Evolutionary conservation across 1,284 basidiomycete genomes (phyloP).

Genomic region (Flammula alnicola): DNA sequence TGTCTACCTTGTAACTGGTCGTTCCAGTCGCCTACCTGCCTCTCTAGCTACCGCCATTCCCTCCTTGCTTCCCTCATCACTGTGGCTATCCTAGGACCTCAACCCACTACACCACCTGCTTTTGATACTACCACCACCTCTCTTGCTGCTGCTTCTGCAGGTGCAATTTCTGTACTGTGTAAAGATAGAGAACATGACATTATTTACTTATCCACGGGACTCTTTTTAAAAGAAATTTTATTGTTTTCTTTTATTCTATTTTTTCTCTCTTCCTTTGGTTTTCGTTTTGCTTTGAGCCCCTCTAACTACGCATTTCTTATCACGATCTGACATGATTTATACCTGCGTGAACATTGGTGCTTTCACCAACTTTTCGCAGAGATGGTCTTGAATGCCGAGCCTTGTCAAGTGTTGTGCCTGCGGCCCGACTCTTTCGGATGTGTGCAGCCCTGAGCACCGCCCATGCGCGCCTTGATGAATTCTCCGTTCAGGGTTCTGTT

Average conservation of each 20-base stretch:
- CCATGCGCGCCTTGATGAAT: no score
- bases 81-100: no score
- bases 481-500: no score
- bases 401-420: no score
- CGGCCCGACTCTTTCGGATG: no score
- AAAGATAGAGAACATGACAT: conserved; percentile 1
- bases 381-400: no score
- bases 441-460: no score
- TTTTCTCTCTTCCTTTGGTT: background rate
- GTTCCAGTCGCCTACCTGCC: background rate
- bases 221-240: background rate
- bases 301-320: conserved; percentile 8
- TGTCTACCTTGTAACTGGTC: background rate
- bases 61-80: no score
- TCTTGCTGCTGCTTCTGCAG: background rate
- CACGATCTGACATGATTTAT: conserved; percentile 7
- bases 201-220: conserved; percentile 4
- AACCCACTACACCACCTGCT: background rate
- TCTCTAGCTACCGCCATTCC: no score
- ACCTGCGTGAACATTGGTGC: no score
- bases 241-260: conserved; percentile 1
- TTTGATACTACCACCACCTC: background rate
- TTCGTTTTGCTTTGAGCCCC: no score
- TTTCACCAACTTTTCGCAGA: no score
- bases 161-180: conserved; percentile 4